phyloP scores from a whole-genome alignment of 805 yeast species.

The Naumovozyma castellii region DNA sequence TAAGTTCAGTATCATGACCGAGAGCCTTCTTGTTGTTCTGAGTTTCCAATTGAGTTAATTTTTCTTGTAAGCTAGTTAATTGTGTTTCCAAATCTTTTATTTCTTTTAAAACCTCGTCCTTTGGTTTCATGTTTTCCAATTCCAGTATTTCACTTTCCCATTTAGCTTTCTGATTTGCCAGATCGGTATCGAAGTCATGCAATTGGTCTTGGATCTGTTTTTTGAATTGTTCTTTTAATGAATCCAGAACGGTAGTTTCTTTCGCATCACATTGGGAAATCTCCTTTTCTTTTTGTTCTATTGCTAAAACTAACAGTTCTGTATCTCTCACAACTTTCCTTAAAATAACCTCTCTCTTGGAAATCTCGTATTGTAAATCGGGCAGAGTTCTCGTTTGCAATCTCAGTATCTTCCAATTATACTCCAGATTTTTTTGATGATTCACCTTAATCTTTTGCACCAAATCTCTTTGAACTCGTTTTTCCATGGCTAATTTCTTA shows the following conservation, averaged over 20 bases:
- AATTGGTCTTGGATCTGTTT: constrained; percentile 17
- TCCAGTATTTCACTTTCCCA: constrained; percentile 15
- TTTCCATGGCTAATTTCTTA: background rate
- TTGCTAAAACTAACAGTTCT: constrained; percentile 7
- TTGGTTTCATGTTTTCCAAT: constrained; percentile 16
- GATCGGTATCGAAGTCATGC: constrained; percentile 13
- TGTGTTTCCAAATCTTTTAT: constrained; percentile 10
- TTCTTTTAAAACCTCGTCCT: constrained; percentile 15
- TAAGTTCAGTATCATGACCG: constrained; percentile 8
- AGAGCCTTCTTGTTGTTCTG: constrained; percentile 9
- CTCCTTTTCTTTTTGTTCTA: constrained; percentile 1
- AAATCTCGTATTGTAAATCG: constrained; percentile 20
- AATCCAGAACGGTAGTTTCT: background rate
- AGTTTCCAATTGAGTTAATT: constrained; percentile 9
- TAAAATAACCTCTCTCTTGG: constrained; percentile 18
- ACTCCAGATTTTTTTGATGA: constrained; percentile 1
- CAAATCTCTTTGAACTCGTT: constrained; percentile 3
- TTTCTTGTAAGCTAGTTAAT: constrained; percentile 8
- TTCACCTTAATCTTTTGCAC: constrained; percentile 1
- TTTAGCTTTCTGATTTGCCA: constrained; percentile 8
- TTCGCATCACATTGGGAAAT: background rate
- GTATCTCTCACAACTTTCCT: constrained; percentile 16
- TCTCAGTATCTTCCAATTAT: constrained; percentile 5
- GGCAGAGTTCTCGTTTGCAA: constrained; percentile 15
- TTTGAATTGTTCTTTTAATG: constrained; percentile 14